These are phyloP conservation scores for Ophiocordyceps camponoti-floridani DNA, from an alignment of 2,329 filamentous ascomycete genomes.

Conservation along the genomic window DNA sequence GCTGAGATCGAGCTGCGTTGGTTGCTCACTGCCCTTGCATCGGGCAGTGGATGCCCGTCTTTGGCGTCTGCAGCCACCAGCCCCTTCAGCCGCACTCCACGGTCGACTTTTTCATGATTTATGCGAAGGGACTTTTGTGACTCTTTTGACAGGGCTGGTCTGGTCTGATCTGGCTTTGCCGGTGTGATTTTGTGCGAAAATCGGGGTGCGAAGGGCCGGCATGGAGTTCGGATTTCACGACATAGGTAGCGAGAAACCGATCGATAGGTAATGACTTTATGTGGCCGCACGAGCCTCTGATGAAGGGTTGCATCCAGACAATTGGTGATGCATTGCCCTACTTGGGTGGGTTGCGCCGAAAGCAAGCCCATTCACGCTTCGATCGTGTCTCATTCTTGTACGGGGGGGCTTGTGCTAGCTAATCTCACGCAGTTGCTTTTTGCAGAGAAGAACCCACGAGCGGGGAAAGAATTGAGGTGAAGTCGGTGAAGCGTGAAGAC, in stretches of 20 bases:
- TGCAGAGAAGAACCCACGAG: not conserved
- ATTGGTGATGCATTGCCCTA: not conserved
- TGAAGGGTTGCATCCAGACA: not conserved
- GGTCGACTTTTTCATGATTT: no score
- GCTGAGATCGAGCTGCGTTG: not conserved
- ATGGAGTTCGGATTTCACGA: not conserved
- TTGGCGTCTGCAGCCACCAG: no score
- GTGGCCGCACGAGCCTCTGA: not conserved
- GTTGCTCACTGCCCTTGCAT: not conserved
- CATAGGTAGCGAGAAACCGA: not conserved
- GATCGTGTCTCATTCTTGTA: not conserved
- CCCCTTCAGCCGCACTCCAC: no score
- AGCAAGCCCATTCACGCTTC: not conserved
- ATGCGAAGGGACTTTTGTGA: not conserved
- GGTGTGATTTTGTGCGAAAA: no score
- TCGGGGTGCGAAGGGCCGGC: no score
- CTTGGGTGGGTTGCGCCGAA: not conserved
- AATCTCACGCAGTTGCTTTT: not conserved
- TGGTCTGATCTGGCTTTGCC: not conserved
- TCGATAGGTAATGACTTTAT: not conserved
- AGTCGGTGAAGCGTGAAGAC: not conserved
- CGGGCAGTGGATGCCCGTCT: no score
- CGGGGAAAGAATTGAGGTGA: not conserved
- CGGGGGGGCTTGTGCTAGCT: not conserved
- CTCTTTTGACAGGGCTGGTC: not conserved